Conservation (phyloP, 805 yeast species). For the Jamesozyma hellenica region DNA sequence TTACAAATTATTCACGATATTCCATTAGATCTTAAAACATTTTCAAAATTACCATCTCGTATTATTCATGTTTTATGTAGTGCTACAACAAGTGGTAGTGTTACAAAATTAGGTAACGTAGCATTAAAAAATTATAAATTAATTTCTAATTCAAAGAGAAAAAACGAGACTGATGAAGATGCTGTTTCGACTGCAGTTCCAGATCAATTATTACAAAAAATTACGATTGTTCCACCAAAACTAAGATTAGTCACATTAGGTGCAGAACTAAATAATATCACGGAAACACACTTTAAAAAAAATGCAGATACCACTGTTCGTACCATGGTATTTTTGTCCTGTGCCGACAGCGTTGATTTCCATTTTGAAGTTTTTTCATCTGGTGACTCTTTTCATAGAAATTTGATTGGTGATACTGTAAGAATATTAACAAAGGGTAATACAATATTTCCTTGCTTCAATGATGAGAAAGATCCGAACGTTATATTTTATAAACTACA, state of each 20-base stretch:
- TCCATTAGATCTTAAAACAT: conserved; percentile 29
- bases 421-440: conserved; percentile 23
- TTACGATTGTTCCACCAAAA: conserved; percentile 85
- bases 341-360: conserved; percentile 94
- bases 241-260: conserved; percentile 74
- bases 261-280: conserved; percentile 47
- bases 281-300: conserved; percentile 20
- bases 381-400: conserved; percentile 40
- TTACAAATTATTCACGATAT: conserved; percentile 48
- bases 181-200: conserved; percentile 64
- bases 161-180: conserved; percentile 14
- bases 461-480: conserved; percentile 29
- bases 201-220: conserved; percentile 76
- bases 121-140: conserved; percentile 66
- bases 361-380: conserved; percentile 62
- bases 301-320: conserved; percentile 32
- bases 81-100: conserved; percentile 82
- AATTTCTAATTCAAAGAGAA: conserved; percentile 34
- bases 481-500: conserved; percentile 63
- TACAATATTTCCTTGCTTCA: conserved; percentile 26
- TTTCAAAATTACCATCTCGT: conserved; percentile 52
- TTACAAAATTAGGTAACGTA: conserved; percentile 68
- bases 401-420: conserved; percentile 28
- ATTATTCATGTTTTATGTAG: conserved; percentile 82
- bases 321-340: conserved; percentile 79